Evolutionary conservation across 2,329 filamentous ascomycete species (phyloP), one percentile per base, ranked within the genome.

Genomic region (Tolypocladium cylindrosporum): DNA sequence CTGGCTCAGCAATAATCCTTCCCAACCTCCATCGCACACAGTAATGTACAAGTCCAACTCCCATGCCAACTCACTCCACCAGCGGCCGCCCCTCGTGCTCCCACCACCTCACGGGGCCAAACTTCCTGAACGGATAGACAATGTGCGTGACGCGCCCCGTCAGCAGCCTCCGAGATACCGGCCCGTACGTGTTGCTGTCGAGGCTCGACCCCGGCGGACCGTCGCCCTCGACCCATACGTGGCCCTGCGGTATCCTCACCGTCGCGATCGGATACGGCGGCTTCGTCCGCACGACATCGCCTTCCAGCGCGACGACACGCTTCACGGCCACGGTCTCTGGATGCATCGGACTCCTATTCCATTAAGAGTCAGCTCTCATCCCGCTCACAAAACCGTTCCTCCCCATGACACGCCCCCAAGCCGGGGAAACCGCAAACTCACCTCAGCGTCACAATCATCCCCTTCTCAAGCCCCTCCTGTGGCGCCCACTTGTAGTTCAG

Each of bases 201-300:
- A 86, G 71, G 57, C 84, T 90, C 65, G 83, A 82, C 55, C 82
- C 79, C 65, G 83, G 82, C 66, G 82, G 82, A 14, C 88, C 91
- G 69, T 99, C 94, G 1, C 94, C 94, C 70, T 97, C 93, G 1
- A 99, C 85, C 94, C 94, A 99, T 36, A 97, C 80, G 75, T 97
- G 92, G 21, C 91, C 91, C 61, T 80, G 80, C 6, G 92, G 93
- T 27, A 99, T 83, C 61, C 81, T 79, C 52, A 89, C 76, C 10
- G 72, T 78, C 1, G 75, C 64, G 19, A 78, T 70, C 10, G 83
- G 79, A 68, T 85, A 88, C 21, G 85, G 85, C 56, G 77, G 71
- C 58, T 82, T 79, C 45, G 89, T 88, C 57, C 76, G 79, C 37
- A 97, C 84, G 1, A 83, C 77, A 68, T 97, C 93, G 11, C 92